Evolutionary conservation across 2,329 filamentous ascomycete genomes (phyloP).

Genomic region (Trichophyton simii): DNA sequence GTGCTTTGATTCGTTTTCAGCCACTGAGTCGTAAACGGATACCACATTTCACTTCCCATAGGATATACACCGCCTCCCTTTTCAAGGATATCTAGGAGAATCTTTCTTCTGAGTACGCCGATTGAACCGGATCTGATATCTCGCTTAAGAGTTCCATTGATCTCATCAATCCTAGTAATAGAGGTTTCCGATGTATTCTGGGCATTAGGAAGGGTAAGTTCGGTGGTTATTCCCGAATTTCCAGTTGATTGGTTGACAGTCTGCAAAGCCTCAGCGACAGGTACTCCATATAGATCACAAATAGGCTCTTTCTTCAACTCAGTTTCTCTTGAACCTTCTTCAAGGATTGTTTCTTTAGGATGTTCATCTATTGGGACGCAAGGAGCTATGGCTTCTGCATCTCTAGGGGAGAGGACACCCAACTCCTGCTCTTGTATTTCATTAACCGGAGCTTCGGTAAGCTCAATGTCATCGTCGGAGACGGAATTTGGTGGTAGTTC

Average conservation of each 20-base stretch:
- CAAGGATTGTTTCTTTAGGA: background rate
- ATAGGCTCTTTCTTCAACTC: background rate
- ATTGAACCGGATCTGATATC: slow-evolving; percentile 30
- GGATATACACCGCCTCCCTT: slow-evolving; percentile 45
- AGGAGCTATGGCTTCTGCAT: background rate
- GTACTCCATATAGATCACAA: background rate
- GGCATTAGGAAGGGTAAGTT: background rate
- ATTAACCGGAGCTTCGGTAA: background rate
- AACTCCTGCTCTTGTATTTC: background rate
- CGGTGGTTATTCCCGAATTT: background rate
- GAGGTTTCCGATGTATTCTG: background rate
- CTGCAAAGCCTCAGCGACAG: background rate
- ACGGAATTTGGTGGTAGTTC: too few species aligned
- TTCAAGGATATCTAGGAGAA: slow-evolving; percentile 44
- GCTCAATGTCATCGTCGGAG: background rate
- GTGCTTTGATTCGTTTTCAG: slow-evolving; percentile 32
- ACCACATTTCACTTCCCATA: slow-evolving; percentile 42
- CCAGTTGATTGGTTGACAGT: background rate
- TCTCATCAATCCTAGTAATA: background rate
- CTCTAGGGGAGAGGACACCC: background rate
- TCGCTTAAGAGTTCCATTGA: background rate
- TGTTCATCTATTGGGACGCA: background rate
- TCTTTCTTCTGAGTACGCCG: slow-evolving; percentile 34
- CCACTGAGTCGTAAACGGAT: slow-evolving; percentile 44
- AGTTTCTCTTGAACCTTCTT: background rate